Percentiles rank a stretch among this genome's conserved stretches.
Evolutionary conservation across 2,329 filamentous ascomycete genomes (phyloP).

Genomic region (Aspergillus persii): DNA sequence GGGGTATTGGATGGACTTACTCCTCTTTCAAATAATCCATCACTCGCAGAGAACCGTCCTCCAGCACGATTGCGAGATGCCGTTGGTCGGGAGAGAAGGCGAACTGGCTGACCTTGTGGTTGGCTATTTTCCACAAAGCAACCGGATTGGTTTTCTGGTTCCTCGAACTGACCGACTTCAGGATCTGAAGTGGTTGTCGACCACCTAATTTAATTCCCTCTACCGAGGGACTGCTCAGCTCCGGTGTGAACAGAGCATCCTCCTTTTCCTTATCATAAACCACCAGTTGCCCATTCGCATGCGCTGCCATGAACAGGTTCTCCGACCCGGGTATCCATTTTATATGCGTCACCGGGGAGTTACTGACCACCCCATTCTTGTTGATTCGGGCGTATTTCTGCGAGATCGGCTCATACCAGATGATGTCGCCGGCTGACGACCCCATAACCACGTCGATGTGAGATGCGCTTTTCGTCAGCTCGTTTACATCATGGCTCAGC

Average conservation of each 20-base stretch:
- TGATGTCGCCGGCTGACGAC: conserved; percentile 93
- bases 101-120: conserved; percentile 85
- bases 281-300: conserved; percentile 85
- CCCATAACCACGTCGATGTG: conserved; percentile 94
- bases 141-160: conserved; percentile 94
- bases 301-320: conserved; percentile 84
- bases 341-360: conserved; percentile 80
- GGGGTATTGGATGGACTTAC: conserved; percentile 49
- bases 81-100: conserved; percentile 86
- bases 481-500: conserved; percentile 89
- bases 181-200: conserved; percentile 60
- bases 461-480: conserved; percentile 70
- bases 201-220: conserved; percentile 28
- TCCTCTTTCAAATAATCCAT: conserved; percentile 90
- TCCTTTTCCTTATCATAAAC: conserved; percentile 99
- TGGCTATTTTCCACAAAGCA: conserved; percentile 87
- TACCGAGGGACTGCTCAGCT: conserved; percentile 45
- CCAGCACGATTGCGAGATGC: conserved; percentile 84
- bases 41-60: conserved; percentile 84
- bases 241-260: conserved; percentile 73
- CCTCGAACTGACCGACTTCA: conserved; percentile 89
- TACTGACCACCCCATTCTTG: conserved; percentile 92
- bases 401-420: conserved; percentile 97
- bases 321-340: conserved; percentile 94
- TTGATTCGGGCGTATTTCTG: conserved; percentile 95